phyloP scores from a whole-genome alignment of 2,329 filamentous ascomycete species.

The Ceratocystis albifundus region DNA sequence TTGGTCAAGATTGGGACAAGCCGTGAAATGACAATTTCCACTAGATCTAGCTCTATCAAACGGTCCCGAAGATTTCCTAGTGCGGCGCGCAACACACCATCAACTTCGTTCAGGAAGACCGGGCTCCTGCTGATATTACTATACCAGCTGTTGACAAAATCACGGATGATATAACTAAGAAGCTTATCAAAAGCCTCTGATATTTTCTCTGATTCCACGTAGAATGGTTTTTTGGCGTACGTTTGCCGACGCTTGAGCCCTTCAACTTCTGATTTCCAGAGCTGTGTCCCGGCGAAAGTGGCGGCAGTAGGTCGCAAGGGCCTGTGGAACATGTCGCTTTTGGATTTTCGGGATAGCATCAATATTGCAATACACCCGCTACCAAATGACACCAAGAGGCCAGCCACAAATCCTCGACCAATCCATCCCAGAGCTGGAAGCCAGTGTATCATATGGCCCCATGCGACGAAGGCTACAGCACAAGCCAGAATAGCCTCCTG shows the following conservation, averaged over 20 bases:
- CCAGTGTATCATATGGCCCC: constrained; percentile 77
- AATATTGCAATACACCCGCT: constrained; percentile 48
- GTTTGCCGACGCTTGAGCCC: constrained; percentile 52
- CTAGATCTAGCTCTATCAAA: constrained; percentile 64
- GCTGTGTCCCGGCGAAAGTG: constrained; percentile 49
- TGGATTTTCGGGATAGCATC: constrained; percentile 46
- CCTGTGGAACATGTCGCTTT: constrained; percentile 31
- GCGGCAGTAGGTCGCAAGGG: constrained; percentile 36
- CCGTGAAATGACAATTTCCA: constrained; percentile 68
- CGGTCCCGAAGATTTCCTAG: constrained; percentile 60
- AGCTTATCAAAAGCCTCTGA: constrained; percentile 71
- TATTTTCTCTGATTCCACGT: constrained; percentile 62
- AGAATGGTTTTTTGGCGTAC: constrained; percentile 60
- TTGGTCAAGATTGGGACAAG: constrained; percentile 79
- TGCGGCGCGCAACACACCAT: constrained; percentile 63
- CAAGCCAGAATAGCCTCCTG: constrained; percentile 59
- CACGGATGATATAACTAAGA: constrained; percentile 62
- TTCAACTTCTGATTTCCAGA: constrained; percentile 61
- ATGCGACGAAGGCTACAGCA: constrained; percentile 66
- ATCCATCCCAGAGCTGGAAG: constrained; percentile 72
- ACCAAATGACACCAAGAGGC: constrained; percentile 46
- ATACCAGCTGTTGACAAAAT: constrained; percentile 88
- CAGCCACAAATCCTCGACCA: constrained; percentile 69
- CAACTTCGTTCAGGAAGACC: constrained; percentile 75
- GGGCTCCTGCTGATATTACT: constrained; percentile 68